Evolutionary conservation across 1,284 basidiomycete species (phyloP).

Genomic region (Bondarzewia mesenterica): DNA sequence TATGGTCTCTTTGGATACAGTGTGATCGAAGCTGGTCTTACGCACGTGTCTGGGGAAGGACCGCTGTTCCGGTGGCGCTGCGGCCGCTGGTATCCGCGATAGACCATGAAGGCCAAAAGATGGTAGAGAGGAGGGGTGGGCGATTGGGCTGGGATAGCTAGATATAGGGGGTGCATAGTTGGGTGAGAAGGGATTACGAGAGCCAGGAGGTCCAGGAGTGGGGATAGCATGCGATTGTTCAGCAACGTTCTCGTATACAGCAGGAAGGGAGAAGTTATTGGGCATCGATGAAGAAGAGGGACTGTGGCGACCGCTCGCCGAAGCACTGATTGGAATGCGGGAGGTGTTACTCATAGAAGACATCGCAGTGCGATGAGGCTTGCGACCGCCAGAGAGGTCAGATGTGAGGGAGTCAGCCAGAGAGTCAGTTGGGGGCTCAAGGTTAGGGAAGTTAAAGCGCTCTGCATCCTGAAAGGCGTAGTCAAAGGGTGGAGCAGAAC

Average conservation of each 20-base stretch:
- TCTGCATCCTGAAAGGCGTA: conserved; percentile 15
- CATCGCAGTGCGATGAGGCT: conserved; percentile 2
- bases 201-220: conserved; percentile 1
- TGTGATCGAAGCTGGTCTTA: conserved; percentile 91
- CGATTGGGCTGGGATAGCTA: conserved; percentile 18
- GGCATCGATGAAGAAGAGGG: conserved; percentile 6
- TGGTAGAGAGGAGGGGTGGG: conserved; percentile 63
- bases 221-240: conserved; percentile 14
- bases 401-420: conserved; percentile 15
- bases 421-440: conserved; percentile 14
- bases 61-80: conserved; percentile 32
- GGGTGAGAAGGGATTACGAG: conserved; percentile 10
- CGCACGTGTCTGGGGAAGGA: conserved; percentile 77
- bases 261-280: conserved; percentile 22
- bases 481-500: conserved; percentile 29
- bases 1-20: conserved; percentile 62
- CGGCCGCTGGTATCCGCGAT: conserved; percentile 33
- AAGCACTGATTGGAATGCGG: conserved; percentile 6
- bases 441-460: conserved; percentile 25
- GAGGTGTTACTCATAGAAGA: conserved; percentile 4
- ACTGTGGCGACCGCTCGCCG: conserved; percentile 8
- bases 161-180: conserved; percentile 5
- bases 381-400: conserved; percentile 10
- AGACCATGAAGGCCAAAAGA: conserved; percentile 53
- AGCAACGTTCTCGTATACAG: conserved; percentile 46